A percentile compares a stretch with the other conserved stretches of the same genome.
Conservation (phyloP, 2,329 filamentous ascomycete genomes). For the Coniosporium tulheliwenetii region DNA sequence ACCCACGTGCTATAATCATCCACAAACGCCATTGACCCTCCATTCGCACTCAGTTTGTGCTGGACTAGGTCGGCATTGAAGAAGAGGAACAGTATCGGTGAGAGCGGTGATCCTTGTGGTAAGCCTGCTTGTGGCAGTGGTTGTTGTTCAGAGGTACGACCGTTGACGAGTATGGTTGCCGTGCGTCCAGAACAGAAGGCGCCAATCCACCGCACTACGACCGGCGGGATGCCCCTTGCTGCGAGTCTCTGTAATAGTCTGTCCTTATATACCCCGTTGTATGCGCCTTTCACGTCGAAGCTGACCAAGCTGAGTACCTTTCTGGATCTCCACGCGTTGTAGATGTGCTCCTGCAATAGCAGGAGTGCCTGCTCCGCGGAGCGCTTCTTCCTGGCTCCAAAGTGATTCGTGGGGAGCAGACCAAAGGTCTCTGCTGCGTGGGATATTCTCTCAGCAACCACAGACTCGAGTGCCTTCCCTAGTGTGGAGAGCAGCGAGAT, state of each 20-base stretch:
- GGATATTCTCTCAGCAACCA: constrained; percentile 15
- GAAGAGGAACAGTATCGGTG: constrained; percentile 17
- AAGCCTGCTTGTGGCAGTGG: constrained; percentile 10
- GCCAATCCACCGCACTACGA: constrained; percentile 10
- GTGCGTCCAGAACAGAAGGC: constrained; percentile 11
- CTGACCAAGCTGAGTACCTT: constrained; percentile 18
- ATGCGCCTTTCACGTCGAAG: constrained; percentile 26
- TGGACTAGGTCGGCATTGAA: constrained; percentile 15
- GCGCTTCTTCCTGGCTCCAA: constrained; percentile 13
- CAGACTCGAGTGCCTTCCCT: constrained; percentile 14
- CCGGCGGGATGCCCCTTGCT: constrained; percentile 12
- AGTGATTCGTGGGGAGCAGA: constrained; percentile 18
- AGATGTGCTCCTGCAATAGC: constrained; percentile 14
- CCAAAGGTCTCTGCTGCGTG: constrained; percentile 13
- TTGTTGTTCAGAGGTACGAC: constrained; percentile 7
- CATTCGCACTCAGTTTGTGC: constrained; percentile 3
- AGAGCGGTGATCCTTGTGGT: constrained; percentile 15
- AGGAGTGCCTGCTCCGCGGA: constrained; percentile 19
- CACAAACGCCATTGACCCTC: constrained; percentile 11
- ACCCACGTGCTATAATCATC: constrained; percentile 14
- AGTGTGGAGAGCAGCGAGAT: constrained; percentile 12
- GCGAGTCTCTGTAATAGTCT: constrained; percentile 17
- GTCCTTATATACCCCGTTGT: constrained; percentile 23
- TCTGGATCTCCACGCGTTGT: constrained; percentile 13
- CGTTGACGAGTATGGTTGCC: constrained; percentile 7